These are phyloP conservation scores for Fagus sylvatica DNA, from an alignment of 306 rosid species.

Conservation along the genomic window DNA sequence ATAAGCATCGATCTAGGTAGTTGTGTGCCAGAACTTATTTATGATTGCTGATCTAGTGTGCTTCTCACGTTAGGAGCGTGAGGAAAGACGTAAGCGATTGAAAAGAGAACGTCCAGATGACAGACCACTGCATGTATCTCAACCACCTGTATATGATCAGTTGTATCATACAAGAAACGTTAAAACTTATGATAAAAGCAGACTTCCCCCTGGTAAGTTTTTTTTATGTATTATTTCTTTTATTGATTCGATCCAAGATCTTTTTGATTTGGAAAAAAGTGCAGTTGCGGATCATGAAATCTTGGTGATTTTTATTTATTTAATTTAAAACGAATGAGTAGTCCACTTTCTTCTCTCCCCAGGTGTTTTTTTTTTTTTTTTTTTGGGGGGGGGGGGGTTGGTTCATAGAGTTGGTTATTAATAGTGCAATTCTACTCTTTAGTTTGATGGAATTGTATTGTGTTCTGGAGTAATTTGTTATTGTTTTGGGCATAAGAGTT, in stretches of 20 bases:
- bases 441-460: neutral
- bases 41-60: constrained; percentile 28
- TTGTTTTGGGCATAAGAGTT: neutral
- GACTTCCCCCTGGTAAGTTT: constrained; percentile 88
- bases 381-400: neutral
- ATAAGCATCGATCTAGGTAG: neutral
- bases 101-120: constrained; percentile 92
- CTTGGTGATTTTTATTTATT: neutral
- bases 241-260: neutral
- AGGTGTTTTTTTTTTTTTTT: too few species aligned
- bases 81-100: constrained; percentile 79
- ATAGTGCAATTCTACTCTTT: neutral
- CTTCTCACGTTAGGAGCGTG: constrained; percentile 77
- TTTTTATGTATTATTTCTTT: constrained; percentile 15
- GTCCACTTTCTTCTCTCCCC: neutral
- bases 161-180: constrained; percentile 50
- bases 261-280: neutral
- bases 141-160: constrained; percentile 61
- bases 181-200: constrained; percentile 66
- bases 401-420: neutral
- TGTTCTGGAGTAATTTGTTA: neutral
- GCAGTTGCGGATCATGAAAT: neutral
- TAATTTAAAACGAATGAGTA: neutral
- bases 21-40: constrained; percentile 5
- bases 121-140: constrained; percentile 58